Percentiles rank a stretch among this genome's conserved stretches.
Evolutionary conservation across 768 basidiomycete species (phyloP).

Genomic region (Termitomyces sp.): DNA sequence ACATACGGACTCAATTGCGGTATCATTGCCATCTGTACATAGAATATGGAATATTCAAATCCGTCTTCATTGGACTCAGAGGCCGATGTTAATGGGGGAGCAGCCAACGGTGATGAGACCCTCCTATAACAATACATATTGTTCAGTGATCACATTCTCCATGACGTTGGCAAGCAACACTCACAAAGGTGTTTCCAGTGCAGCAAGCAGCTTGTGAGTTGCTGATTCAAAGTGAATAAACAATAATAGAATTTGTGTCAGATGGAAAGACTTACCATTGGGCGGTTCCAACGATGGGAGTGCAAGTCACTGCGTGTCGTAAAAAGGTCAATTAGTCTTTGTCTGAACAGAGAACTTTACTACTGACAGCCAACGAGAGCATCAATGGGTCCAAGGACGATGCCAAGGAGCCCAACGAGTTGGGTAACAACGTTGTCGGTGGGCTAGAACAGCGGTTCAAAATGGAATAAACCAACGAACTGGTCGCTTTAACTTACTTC

Average conservation of each 20-base stretch:
- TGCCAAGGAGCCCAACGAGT: slow-evolving; percentile 8
- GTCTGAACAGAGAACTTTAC: background rate
- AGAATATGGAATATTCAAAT: background rate
- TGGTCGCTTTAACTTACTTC: background rate
- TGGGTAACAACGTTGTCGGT: background rate
- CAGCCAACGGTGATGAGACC: slow-evolving; percentile 15
- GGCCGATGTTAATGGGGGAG: slow-evolving; percentile 3
- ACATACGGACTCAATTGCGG: background rate
- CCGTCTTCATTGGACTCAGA: background rate
- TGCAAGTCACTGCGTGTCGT: slow-evolving; percentile 10
- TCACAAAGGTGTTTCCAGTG: slow-evolving; percentile 15
- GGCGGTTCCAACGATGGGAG: slow-evolving; percentile 3
- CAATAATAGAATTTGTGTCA: too few relatives aligned
- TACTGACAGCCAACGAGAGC: slow-evolving; percentile 12
- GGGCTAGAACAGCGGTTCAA: background rate
- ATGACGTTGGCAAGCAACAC: background rate
- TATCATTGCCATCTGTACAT: background rate
- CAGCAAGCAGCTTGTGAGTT: slow-evolving; percentile 14
- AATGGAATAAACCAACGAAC: background rate
- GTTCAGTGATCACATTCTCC: background rate
- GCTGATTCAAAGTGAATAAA: background rate
- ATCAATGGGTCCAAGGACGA: slow-evolving; percentile 2
- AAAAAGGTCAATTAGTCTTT: background rate
- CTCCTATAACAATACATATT: background rate
- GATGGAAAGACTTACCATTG: background rate